phyloP scores from a whole-genome alignment of 192 early-diverging fungal species.

The Thoreauomyces humboldtii region DNA sequence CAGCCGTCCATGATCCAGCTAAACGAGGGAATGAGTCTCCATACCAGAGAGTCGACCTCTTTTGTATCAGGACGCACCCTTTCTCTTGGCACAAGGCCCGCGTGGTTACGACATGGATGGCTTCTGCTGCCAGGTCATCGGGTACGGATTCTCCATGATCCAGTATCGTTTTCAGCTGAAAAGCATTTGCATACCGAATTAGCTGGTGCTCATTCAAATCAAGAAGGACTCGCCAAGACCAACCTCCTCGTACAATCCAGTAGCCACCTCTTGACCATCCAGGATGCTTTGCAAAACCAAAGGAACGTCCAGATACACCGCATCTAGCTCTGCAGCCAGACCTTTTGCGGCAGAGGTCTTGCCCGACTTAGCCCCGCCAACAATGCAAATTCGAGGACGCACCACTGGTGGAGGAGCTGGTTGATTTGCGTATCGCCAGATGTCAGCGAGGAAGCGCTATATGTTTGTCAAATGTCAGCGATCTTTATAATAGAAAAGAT shows the following conservation, averaged over 20 bases:
- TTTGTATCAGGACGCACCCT: slow-evolving; percentile 29
- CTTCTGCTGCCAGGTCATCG: slow-evolving; percentile 37
- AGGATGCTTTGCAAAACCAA: slow-evolving; percentile 40
- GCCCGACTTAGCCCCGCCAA: slow-evolving; percentile 48
- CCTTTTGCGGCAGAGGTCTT: slow-evolving; percentile 37
- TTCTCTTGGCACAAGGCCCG: slow-evolving; percentile 36
- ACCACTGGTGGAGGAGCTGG: slow-evolving; percentile 39
- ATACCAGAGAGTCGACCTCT: no score
- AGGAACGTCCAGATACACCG: slow-evolving; percentile 41
- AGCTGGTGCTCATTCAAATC: not conserved
- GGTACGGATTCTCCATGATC: slow-evolving; percentile 31
- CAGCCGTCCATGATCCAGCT: slow-evolving; percentile 59
- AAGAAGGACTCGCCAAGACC: not conserved
- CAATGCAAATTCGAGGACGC: slow-evolving; percentile 36
- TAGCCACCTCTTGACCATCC: slow-evolving; percentile 29
- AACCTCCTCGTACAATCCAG: slow-evolving; percentile 27
- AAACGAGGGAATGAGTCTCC: no score
- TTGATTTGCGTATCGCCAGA: slow-evolving; percentile 22
- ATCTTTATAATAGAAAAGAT: no score
- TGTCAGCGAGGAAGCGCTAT: slow-evolving; percentile 42
- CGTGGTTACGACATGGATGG: slow-evolving; percentile 38
- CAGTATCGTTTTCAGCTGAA: slow-evolving; percentile 31
- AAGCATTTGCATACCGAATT: not conserved
- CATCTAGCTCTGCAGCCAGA: slow-evolving; percentile 35
- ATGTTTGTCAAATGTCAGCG: not conserved